phyloP scores from a whole-genome alignment of 2,329 filamentous ascomycete species.

The Penicillium fuscoglaucum region DNA sequence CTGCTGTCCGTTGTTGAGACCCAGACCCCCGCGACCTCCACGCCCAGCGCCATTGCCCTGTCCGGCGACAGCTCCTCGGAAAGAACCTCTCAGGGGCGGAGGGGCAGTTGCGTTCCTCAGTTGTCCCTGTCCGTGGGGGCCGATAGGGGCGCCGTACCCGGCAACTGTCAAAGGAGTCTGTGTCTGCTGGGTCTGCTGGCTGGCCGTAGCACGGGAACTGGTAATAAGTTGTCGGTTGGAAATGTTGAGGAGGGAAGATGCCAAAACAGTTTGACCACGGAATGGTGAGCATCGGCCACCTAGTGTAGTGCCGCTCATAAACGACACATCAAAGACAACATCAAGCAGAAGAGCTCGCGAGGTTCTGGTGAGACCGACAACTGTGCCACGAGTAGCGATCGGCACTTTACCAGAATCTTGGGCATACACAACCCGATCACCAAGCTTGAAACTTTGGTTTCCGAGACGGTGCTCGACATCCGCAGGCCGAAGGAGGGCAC shows the following conservation, averaged over 20 bases:
- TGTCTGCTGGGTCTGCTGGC: constrained; percentile 57
- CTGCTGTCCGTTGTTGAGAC: constrained; percentile 26
- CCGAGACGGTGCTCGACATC: constrained; percentile 93
- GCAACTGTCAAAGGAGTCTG: constrained; percentile 55
- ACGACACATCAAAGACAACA: constrained; percentile 88
- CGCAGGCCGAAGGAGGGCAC: constrained; percentile 84
- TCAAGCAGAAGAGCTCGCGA: constrained; percentile 80
- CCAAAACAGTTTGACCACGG: constrained; percentile 86
- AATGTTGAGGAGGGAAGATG: constrained; percentile 85
- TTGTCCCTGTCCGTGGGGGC: constrained; percentile 62
- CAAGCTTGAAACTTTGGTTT: constrained; percentile 78
- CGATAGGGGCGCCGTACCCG: constrained; percentile 58
- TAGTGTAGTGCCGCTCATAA: constrained; percentile 95
- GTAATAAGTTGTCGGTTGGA: constrained; percentile 78
- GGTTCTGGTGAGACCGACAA: constrained; percentile 91
- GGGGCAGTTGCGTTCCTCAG: constrained; percentile 58
- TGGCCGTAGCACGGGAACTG: constrained; percentile 43
- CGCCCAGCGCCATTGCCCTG: constrained; percentile 40
- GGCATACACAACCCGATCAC: constrained; percentile 90
- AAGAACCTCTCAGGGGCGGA: constrained; percentile 59
- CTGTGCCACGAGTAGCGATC: constrained; percentile 85
- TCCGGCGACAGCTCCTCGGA: constrained; percentile 57
- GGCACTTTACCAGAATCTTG: constrained; percentile 92
- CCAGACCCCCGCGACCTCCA: constrained; percentile 36
- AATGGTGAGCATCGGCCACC: constrained; percentile 89